A percentile compares a stretch with the other conserved stretches of the same genome.
Conservation (phyloP, 192 early-diverging fungal species). For the Neocallimastix lanati region DNA sequence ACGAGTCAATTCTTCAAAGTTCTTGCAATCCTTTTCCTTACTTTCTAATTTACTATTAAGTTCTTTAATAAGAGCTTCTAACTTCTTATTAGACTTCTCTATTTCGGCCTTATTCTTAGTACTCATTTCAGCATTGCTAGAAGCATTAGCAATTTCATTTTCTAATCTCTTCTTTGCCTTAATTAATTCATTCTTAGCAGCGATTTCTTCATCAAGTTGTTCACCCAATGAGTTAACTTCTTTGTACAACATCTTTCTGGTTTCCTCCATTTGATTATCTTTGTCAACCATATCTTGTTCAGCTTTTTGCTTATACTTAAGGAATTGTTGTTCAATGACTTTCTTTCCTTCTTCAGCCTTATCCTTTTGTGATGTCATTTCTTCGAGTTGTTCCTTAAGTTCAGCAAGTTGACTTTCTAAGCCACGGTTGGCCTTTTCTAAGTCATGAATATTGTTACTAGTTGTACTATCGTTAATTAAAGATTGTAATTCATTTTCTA, state of each 20-base stretch:
- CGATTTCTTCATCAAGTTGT: constrained; percentile 25
- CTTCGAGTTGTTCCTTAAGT: constrained; percentile 37
- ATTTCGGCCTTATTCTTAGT: constrained; percentile 45
- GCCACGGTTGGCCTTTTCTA: constrained; percentile 42
- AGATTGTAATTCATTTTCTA: background rate
- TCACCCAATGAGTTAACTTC: constrained; percentile 39
- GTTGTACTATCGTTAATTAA: constrained; percentile 7
- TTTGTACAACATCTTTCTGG: constrained; percentile 42
- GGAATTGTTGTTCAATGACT: constrained; percentile 39
- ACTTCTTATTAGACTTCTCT: constrained; percentile 40
- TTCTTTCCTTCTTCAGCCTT: constrained; percentile 38
- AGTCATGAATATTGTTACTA: constrained; percentile 54
- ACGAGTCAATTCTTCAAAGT: constrained; percentile 50
- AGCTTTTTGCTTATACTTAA: constrained; percentile 41
- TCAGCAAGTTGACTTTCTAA: constrained; percentile 41
- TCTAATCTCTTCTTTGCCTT: constrained; percentile 43
- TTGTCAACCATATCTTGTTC: constrained; percentile 40
- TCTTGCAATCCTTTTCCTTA: constrained; percentile 33
- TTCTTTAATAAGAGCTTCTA: constrained; percentile 28
- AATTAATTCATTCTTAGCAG: constrained; percentile 30
- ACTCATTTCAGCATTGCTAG: constrained; percentile 28
- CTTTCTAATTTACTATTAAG: constrained; percentile 31
- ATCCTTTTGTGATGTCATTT: constrained; percentile 29
- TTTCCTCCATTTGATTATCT: constrained; percentile 54
- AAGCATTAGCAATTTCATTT: constrained; percentile 37